Evolutionary conservation across 768 basidiomycete species (phyloP).

Genomic region (Lentinula raphanica): DNA sequence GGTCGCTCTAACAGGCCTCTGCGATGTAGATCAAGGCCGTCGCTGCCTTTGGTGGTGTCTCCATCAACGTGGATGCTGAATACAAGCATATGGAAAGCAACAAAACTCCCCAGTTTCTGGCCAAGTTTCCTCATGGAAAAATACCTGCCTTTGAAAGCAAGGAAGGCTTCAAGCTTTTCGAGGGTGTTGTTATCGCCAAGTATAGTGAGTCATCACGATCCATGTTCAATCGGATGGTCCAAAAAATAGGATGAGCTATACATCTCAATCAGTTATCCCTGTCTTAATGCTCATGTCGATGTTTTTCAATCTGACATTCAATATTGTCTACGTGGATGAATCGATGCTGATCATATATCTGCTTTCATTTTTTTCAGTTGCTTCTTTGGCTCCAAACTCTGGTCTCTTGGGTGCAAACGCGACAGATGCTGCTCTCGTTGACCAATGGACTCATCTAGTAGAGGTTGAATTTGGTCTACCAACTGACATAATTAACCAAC

Average conservation of each 20-base stretch:
- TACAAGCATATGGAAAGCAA: conserved; percentile 65
- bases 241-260: conserved; percentile 31
- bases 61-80: conserved; percentile 41
- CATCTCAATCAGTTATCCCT: conserved; percentile 56
- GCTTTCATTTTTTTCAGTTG: conserved; percentile 48
- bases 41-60: conserved; percentile 56
- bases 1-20: neutral
- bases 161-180: conserved; percentile 77
- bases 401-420: conserved; percentile 63
- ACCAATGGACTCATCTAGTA: conserved; percentile 79
- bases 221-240: neutral
- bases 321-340: conserved; percentile 14
- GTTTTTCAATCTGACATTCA: conserved; percentile 31
- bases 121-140: conserved; percentile 74
- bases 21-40: conserved; percentile 43
- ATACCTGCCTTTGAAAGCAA: conserved; percentile 76
- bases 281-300: conserved; percentile 63
- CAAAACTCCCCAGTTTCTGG: conserved; percentile 61
- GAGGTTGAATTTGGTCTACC: conserved; percentile 56
- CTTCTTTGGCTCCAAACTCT: conserved; percentile 68
- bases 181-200: conserved; percentile 75
- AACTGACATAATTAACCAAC: conserved; percentile 30
- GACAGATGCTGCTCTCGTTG: conserved; percentile 70
- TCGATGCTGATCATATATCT: conserved; percentile 16
- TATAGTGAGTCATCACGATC: conserved; percentile 63